Evolutionary conservation across 2,329 filamentous ascomycete species (phyloP).

Genomic region (Xylariaceae sp.): DNA sequence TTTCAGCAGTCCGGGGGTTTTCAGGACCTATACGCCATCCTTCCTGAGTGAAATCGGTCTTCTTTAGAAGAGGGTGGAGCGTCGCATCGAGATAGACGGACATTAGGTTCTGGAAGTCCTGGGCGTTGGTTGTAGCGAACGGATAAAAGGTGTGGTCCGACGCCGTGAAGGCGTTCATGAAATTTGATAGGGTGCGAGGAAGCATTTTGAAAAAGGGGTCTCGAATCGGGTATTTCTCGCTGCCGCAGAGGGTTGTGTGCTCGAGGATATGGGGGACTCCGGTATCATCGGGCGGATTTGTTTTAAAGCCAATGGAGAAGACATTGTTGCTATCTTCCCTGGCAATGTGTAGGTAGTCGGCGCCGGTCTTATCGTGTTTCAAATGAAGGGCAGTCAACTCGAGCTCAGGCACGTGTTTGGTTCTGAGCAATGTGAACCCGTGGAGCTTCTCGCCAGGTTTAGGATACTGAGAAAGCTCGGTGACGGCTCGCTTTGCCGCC

Average conservation of each 20-base stretch:
- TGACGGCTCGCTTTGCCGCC: conserved; percentile 58
- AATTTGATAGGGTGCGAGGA: conserved; percentile 94
- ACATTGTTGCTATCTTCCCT: conserved; percentile 98
- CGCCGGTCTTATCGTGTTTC: conserved; percentile 89
- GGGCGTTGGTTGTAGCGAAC: conserved; percentile 91
- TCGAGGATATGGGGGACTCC: conserved; percentile 96
- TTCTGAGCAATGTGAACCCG: conserved; percentile 84
- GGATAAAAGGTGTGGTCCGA: conserved; percentile 96
- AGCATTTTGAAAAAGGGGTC: conserved; percentile 99
- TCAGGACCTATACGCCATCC: conserved; percentile 95
- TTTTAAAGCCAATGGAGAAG: conserved; percentile 98
- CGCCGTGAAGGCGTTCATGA: conserved; percentile 98
- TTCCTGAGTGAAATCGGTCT: conserved; percentile 91
- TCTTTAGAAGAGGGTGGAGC: conserved; percentile 79
- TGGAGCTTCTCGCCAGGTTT: conserved; percentile 79
- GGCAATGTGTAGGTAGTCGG: conserved; percentile 92
- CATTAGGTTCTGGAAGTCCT: conserved; percentile 94
- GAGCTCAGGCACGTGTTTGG: conserved; percentile 89
- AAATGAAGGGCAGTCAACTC: conserved; percentile 87
- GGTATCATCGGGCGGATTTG: conserved; percentile 92
- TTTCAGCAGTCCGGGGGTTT: conserved; percentile 60
- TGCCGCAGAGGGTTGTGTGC: conserved; percentile 94
- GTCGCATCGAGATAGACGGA: conserved; percentile 96
- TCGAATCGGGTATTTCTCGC: conserved; percentile 94
- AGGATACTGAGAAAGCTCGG: conserved; percentile 69